Evolutionary conservation across 805 yeast genomes (phyloP), one percentile per base, ranked within the genome.

Genomic region (Saccharomycopsis malanga): DNA sequence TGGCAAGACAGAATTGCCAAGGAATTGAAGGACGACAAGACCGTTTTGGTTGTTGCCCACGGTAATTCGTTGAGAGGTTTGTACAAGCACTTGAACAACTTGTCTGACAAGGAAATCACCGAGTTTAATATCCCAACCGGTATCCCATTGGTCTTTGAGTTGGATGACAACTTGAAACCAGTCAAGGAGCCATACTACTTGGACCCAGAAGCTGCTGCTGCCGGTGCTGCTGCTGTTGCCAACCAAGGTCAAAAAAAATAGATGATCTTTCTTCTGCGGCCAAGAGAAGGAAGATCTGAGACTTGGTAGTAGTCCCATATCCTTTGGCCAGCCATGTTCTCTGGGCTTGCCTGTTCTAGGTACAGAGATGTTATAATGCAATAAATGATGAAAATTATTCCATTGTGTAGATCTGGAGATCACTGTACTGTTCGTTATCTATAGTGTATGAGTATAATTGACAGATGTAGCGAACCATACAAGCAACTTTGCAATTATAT

Each of bases 161-260:
- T 89, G 65, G 96, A 89, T 67, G 83, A 76, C 46, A 65, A 77
- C 63, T 80, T 89, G 72, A 79, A 79, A 72, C 97, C 97, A 72
- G 74, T 82, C 66, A 88, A 88, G 81, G 84, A 87, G 59, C 81
- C 94, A 60, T 87, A 89, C 79, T 89, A 89, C 82, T 83, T 89
- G 72, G 98, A 89, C 74, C 98, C 98, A 63, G 97, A 87, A 75
- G 98, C 97, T 63, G 98, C 98, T 63, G 96, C 89, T 56, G 96
- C 96, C 48, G 98, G 98, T 77, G 98, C 97, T 57, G 97, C 97
- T 65, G 96, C 96, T 53, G 98, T 89, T 61, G 98, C 97, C 61
- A 87, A 87, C 61, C 98, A 89, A 76, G 98, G 98, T 69, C 74
- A 74, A 67, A 79, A 77, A 74, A 76, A 76, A 60, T n/a, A 66